These are phyloP conservation scores for Calonectria pteridis DNA, from an alignment of 2,329 filamentous ascomycete genomes.

Conservation along the genomic window DNA sequence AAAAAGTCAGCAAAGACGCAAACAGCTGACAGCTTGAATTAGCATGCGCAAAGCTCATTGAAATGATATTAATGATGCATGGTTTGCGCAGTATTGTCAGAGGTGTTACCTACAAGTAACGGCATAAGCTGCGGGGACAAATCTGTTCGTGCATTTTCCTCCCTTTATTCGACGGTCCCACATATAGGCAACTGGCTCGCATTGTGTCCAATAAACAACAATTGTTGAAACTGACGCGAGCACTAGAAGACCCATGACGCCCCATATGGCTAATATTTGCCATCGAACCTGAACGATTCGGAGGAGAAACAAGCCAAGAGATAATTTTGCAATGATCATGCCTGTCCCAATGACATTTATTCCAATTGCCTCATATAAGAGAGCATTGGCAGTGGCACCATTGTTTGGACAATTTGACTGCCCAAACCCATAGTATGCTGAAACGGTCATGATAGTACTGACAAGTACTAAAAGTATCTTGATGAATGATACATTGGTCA, in stretches of 20 bases:
- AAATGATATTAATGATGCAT: not conserved
- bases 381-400: conserved; percentile 36
- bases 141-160: conserved; percentile 3
- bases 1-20: conserved; percentile 50
- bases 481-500: not conserved
- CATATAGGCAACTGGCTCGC: conserved; percentile 18
- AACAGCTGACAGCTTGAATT: not conserved
- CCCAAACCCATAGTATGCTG: conserved; percentile 49
- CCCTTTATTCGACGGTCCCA: conserved; percentile 5
- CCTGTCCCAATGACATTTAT: conserved; percentile 50
- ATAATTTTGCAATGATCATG: conserved; percentile 51
- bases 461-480: conserved; percentile 44
- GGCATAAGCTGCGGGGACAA: conserved; percentile 10
- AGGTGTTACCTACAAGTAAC: conserved; percentile 9
- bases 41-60: not conserved
- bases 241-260: conserved; percentile 32
- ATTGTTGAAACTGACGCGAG: not conserved
- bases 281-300: conserved; percentile 47
- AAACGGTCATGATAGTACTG: conserved; percentile 45
- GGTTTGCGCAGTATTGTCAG: no score
- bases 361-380: conserved; percentile 46
- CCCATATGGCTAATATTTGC: conserved; percentile 50
- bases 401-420: conserved; percentile 36
- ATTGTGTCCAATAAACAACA: conserved; percentile 17
- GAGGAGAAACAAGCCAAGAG: conserved; percentile 52